Evolutionary conservation across 345 rosid species (phyloP).

Genomic region (Rhizophora apiculata): DNA sequence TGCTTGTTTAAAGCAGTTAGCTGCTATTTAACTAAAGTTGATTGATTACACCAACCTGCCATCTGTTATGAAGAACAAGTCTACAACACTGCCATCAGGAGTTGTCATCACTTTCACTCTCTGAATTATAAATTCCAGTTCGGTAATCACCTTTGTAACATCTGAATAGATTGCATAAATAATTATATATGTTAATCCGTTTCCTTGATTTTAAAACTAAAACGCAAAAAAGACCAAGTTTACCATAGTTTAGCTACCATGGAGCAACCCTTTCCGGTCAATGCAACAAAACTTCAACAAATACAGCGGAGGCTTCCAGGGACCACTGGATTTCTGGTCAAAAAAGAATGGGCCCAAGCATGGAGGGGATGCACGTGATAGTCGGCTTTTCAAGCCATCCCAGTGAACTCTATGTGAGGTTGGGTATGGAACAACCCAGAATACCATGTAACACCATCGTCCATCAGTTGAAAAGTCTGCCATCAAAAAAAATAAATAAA

Average conservation of each 20-base stretch:
- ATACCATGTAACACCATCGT: constrained; percentile 33
- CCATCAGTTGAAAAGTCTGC: constrained; percentile 35
- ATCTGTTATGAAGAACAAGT: constrained; percentile 31
- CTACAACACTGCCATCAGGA: constrained; percentile 26
- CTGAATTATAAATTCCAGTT: constrained; percentile 29
- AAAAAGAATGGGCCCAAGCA: constrained; percentile 21
- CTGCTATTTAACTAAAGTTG: background rate
- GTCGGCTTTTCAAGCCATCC: constrained; percentile 29
- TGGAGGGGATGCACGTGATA: constrained; percentile 22
- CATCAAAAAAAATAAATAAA: background rate
- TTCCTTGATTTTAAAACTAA: background rate
- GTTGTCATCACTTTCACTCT: constrained; percentile 34
- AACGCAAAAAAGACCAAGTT: background rate
- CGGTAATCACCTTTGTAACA: constrained; percentile 26
- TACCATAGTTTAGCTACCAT: constrained; percentile 11
- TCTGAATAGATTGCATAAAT: constrained; percentile 3
- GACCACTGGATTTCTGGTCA: constrained; percentile 9
- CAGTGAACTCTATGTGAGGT: constrained; percentile 15
- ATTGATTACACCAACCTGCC: constrained; percentile 13
- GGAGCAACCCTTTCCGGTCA: constrained; percentile 28
- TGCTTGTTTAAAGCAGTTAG: background rate
- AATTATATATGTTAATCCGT: background rate
- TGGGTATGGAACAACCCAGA: constrained; percentile 27
- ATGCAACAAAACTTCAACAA: constrained; percentile 24
- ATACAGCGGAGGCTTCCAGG: constrained; percentile 12